These are phyloP conservation scores for Fusarium sp. DNA, from an alignment of 2,329 filamentous ascomycete species.

Conservation along the genomic window DNA sequence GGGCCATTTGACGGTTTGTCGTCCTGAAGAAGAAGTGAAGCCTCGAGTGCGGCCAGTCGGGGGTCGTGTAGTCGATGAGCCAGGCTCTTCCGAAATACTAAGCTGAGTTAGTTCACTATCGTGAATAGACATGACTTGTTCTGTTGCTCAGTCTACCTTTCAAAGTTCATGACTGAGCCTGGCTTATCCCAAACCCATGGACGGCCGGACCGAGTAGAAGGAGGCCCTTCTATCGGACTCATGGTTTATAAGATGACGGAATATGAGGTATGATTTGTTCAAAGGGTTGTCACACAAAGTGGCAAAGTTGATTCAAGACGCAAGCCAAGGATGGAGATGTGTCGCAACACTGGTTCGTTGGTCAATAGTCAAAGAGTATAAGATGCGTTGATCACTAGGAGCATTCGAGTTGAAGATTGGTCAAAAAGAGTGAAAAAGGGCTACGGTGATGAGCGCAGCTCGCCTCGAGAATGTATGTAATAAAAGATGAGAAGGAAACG, in stretches of 20 bases:
- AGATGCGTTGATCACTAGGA: conserved; percentile 27
- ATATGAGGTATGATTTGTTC: conserved; percentile 12
- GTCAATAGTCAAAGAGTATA: conserved; percentile 19
- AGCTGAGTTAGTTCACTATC: conserved; percentile 20
- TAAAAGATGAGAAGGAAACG: conserved; percentile 19
- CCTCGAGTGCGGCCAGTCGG: conserved; percentile 41
- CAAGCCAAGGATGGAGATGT: conserved; percentile 17
- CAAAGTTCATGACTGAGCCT: conserved; percentile 42
- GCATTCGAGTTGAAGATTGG: conserved; percentile 1
- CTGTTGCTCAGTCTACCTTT: conserved; percentile 33
- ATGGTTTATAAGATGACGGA: conserved; percentile 17
- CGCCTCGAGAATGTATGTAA: conserved; percentile 35
- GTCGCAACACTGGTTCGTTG: conserved; percentile 41
- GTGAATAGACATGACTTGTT: conserved; percentile 12
- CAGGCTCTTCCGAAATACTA: conserved; percentile 44
- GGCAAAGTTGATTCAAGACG: conserved; percentile 8
- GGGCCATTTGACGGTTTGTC: conserved; percentile 44
- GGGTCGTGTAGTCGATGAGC: conserved; percentile 30
- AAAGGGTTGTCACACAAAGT: conserved; percentile 22
- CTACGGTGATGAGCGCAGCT: conserved; percentile 42
- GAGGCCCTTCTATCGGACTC: conserved; percentile 41
- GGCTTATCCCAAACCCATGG: conserved; percentile 42
- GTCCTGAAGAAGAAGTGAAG: conserved; percentile 44
- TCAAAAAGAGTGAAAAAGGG: conserved; percentile 26
- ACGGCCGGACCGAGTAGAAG: conserved; percentile 39